Percentiles rank a stretch among this genome's conserved stretches.
phyloP scores from a whole-genome alignment of 2,329 filamentous ascomycete species.

The Myrmaecium sp. region DNA sequence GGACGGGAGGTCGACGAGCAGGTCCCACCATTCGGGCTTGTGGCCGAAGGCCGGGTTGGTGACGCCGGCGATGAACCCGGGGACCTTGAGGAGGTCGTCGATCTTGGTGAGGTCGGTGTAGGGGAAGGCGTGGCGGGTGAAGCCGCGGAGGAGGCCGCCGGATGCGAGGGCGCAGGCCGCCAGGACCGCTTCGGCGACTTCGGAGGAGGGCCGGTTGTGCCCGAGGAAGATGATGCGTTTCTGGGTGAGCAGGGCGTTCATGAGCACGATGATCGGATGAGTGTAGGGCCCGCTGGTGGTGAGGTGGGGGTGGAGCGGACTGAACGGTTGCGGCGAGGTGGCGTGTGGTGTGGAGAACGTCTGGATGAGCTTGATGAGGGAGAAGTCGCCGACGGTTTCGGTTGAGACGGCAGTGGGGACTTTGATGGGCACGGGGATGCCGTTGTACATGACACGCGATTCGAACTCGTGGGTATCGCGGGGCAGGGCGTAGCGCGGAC shows the following conservation, averaged over 20 bases:
- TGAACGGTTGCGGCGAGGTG: conserved; percentile 70
- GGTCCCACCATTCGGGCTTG: conserved; percentile 95
- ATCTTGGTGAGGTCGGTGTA: conserved; percentile 98
- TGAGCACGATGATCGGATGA: conserved; percentile 85
- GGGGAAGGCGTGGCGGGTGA: conserved; percentile 90
- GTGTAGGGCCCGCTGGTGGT: conserved; percentile 82
- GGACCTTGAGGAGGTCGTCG: conserved; percentile 86
- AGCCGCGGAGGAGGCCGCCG: conserved; percentile 79
- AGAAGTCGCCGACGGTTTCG: conserved; percentile 95
- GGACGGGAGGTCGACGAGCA: conserved; percentile 81
- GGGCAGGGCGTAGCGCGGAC: conserved; percentile 56
- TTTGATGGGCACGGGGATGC: conserved; percentile 91
- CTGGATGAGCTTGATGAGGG: conserved; percentile 89
- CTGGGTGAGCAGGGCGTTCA: conserved; percentile 88
- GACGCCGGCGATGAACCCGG: conserved; percentile 93
- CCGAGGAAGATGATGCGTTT: conserved; percentile 94
- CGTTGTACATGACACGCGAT: conserved; percentile 87
- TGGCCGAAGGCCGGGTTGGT: conserved; percentile 93
- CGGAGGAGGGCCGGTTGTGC: conserved; percentile 84
- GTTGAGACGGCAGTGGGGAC: conserved; percentile 85
- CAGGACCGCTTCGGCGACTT: conserved; percentile 93
- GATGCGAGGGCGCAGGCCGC: conserved; percentile 91
- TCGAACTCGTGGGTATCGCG: conserved; percentile 97
- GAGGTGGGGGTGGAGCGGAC: conserved; percentile 74
- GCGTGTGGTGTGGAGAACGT: conserved; percentile 74